phyloP scores from a whole-genome alignment of 805 yeast species.

The Saccharomycopsis fodiens region DNA sequence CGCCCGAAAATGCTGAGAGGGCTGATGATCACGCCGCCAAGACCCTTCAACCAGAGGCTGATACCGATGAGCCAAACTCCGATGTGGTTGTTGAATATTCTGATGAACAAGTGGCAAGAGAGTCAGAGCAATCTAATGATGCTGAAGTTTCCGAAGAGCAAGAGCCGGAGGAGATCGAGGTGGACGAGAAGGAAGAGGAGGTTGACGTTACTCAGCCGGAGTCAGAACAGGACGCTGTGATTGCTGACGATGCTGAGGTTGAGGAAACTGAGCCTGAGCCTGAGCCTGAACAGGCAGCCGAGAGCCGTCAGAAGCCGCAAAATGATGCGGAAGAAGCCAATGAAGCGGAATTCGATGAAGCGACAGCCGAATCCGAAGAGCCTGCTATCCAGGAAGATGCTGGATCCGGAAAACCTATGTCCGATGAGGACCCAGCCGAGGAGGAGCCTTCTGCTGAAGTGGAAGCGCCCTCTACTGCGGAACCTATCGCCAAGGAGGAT shows the following conservation, averaged over 20 bases:
- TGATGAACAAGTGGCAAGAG: background rate
- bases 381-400: background rate
- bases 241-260: background rate
- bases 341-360: background rate
- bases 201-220: background rate
- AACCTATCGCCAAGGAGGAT: background rate
- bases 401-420: background rate
- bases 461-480: background rate
- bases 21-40: too few relatives aligned
- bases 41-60: too few relatives aligned
- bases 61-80: background rate
- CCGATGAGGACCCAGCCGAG: background rate
- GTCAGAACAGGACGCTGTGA: background rate
- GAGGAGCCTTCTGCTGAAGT: background rate
- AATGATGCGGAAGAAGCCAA: conserved; percentile 1
- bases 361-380: background rate
- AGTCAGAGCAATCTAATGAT: background rate
- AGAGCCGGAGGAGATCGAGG: background rate
- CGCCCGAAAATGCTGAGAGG: too few relatives aligned
- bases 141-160: background rate
- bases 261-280: background rate
- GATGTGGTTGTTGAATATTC: background rate
- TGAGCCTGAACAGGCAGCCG: too few relatives aligned
- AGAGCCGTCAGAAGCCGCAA: too few relatives aligned
- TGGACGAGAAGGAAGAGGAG: background rate